phyloP scores from a whole-genome alignment of 179 eudicot species.

The Silene coronaria region DNA sequence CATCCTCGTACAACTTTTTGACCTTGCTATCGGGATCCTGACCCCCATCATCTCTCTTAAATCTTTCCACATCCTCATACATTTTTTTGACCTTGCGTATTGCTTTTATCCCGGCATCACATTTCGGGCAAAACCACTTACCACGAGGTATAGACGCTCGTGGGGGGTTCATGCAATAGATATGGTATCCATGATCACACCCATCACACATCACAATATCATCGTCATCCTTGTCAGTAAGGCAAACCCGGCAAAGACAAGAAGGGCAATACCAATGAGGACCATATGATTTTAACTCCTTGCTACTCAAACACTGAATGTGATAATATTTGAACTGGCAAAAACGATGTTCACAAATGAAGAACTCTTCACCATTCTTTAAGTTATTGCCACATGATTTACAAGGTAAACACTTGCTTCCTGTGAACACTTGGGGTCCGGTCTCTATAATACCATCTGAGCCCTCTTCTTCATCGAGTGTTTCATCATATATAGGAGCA shows the following conservation, averaged over 20 bases:
- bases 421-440: conserved; percentile 35
- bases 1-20: conserved; percentile 38
- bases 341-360: conserved; percentile 61
- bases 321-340: conserved; percentile 75
- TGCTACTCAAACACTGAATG: conserved; percentile 57
- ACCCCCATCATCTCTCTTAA: conserved; percentile 28
- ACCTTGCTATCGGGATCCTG: conserved; percentile 28
- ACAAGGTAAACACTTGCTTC: conserved; percentile 36
- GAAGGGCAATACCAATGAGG: conserved; percentile 94
- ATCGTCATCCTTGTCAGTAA: conserved; percentile 66
- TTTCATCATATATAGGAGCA: conserved; percentile 27
- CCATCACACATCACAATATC: conserved; percentile 80
- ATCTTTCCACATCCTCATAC: conserved; percentile 38
- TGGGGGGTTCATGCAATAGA: conserved; percentile 79
- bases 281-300: conserved; percentile 55
- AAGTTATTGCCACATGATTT: conserved; percentile 44
- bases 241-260: conserved; percentile 82
- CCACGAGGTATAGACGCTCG: conserved; percentile 54
- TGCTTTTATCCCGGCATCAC: conserved; percentile 52
- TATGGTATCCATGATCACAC: conserved; percentile 89
- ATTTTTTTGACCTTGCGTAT: conserved; percentile 47
- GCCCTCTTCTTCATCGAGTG: conserved; percentile 41
- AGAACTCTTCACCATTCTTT: conserved; percentile 39
- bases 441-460: conserved; percentile 37
- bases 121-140: conserved; percentile 78